Conservation (phyloP, 768 basidiomycete species). For the Mycena belliarum region DNA sequence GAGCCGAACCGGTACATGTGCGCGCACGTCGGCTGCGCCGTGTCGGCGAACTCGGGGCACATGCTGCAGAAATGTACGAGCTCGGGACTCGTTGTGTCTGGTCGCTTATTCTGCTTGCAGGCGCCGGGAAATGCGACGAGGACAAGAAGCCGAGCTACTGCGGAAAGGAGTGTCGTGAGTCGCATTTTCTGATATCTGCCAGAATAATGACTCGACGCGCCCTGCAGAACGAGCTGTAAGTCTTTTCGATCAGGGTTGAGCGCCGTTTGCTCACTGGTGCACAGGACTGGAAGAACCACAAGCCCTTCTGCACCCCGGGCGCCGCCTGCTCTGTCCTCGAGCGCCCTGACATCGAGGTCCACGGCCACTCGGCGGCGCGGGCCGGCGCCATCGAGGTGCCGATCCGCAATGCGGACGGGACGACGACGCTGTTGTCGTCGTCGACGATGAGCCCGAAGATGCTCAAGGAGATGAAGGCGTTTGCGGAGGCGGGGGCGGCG, state of each 20-base stretch:
- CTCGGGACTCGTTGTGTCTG: not conserved
- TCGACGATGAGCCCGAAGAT: slow-evolving; percentile 27
- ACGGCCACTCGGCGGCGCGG: slow-evolving; percentile 12
- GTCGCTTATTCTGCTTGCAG: not conserved
- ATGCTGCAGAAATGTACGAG: not conserved
- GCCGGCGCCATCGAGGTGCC: not conserved
- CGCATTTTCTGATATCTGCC: not conserved
- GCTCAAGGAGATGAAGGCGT: slow-evolving; percentile 28
- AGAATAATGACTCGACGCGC: not conserved
- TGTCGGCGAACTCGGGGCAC: not conserved
- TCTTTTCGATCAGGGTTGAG: not conserved
- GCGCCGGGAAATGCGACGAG: slow-evolving; percentile 15
- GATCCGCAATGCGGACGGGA: slow-evolving; percentile 31
- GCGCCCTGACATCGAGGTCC: not conserved
- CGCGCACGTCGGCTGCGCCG: not conserved
- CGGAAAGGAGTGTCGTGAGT: slow-evolving; percentile 16
- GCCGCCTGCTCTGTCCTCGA: slow-evolving; percentile 33
- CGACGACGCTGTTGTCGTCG: slow-evolving; percentile 28
- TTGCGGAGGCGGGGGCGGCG: not conserved
- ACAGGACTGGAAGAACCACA: slow-evolving; percentile 38
- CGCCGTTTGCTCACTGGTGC: not conserved
- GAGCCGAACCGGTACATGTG: slow-evolving; percentile 2
- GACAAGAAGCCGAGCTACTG: slow-evolving; percentile 23
- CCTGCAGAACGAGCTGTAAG: slow-evolving; percentile 2
- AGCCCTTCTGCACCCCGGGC: slow-evolving; percentile 34